phyloP scores from a whole-genome alignment of 495 filamentous ascomycete genomes.

The Podospora conica region DNA sequence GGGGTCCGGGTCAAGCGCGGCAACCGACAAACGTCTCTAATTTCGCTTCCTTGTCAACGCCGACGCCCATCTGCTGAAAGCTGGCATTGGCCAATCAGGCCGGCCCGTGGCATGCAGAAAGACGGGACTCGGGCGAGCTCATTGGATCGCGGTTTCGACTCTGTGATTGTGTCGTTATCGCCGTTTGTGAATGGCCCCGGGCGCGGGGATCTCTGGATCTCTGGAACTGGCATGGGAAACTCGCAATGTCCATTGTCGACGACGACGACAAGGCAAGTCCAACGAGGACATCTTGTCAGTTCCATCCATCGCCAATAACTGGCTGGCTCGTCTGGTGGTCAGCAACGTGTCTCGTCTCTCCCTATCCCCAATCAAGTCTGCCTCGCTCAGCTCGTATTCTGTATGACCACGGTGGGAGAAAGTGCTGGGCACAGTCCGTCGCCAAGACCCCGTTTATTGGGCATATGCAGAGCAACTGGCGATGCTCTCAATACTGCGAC shows the following conservation, averaged over 20 bases:
- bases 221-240: neutral
- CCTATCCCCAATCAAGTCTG: neutral
- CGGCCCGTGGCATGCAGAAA: constrained; percentile 5
- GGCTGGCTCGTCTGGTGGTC: neutral
- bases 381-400: neutral
- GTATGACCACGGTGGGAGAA: neutral
- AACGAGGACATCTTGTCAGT: neutral
- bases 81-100: constrained; percentile 21
- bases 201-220: too few species aligned
- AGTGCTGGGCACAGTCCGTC: neutral
- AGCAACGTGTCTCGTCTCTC: neutral
- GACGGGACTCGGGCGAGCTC: neutral
- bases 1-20: constrained; percentile 1
- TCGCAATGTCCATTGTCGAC: too few species aligned
- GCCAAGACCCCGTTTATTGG: neutral
- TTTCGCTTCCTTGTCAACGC: constrained; percentile 20
- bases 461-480: neutral
- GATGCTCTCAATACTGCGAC: neutral
- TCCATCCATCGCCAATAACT: neutral
- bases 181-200: too few species aligned
- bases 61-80: constrained; percentile 5
- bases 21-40: constrained; percentile 9
- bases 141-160: constrained; percentile 15
- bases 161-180: neutral
- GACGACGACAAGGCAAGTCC: neutral